These are phyloP conservation scores for Chalciporus sp. DNA, from an alignment of 1,284 basidiomycete genomes.

Conservation along the genomic window DNA sequence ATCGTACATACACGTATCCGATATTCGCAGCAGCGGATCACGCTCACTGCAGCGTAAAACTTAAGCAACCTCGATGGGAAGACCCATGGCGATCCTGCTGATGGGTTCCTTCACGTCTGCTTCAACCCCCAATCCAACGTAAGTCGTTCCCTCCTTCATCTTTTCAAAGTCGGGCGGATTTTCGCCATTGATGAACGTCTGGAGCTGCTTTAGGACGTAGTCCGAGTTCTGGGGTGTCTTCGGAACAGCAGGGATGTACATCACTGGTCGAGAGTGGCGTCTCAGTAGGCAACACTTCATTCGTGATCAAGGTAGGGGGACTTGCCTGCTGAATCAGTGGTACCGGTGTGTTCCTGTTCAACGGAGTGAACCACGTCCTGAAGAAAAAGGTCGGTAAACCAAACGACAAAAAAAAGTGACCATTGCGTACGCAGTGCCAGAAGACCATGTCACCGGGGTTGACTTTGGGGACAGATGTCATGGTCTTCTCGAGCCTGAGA, in stretches of 20 bases:
- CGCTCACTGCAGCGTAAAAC: no score
- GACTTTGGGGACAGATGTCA: slow-evolving; percentile 76
- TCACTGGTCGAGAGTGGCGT: slow-evolving; percentile 43
- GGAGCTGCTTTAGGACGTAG: slow-evolving; percentile 69
- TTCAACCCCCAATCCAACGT: slow-evolving; percentile 26
- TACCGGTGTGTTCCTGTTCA: slow-evolving; percentile 70
- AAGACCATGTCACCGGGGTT: slow-evolving; percentile 83
- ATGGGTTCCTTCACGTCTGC: slow-evolving; percentile 23
- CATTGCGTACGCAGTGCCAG: slow-evolving; percentile 74
- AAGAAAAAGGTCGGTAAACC: not conserved
- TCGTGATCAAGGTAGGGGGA: not conserved
- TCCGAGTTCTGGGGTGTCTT: slow-evolving; percentile 62
- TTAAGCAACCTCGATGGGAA: slow-evolving; percentile 28
- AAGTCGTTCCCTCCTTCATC: slow-evolving; percentile 33
- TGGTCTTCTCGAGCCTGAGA: slow-evolving; percentile 66
- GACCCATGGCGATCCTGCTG: slow-evolving; percentile 33
- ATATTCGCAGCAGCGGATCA: no score
- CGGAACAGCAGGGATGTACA: slow-evolving; percentile 85
- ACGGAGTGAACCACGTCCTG: slow-evolving; percentile 81
- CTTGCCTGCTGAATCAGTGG: slow-evolving; percentile 69
- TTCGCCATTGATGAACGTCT: slow-evolving; percentile 59
- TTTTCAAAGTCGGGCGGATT: slow-evolving; percentile 78
- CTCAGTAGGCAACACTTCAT: not conserved
- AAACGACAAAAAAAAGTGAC: not conserved
- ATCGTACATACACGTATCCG: no score